These are phyloP conservation scores for Trichophyton verrucosum DNA, from an alignment of 2,329 filamentous ascomycete species.

Conservation along the genomic window DNA sequence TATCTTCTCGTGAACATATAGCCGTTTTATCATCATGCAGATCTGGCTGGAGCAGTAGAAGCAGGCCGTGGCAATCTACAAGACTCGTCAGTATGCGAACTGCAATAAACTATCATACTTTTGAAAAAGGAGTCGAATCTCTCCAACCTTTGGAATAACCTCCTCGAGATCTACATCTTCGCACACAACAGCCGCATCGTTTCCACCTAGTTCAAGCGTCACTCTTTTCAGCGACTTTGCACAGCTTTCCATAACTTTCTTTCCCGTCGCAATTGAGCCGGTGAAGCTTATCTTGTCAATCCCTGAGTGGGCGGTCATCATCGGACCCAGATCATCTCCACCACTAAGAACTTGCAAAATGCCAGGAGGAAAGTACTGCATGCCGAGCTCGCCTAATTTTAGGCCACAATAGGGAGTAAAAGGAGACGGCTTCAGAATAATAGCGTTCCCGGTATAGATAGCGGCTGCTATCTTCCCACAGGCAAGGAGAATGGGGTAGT, in stretches of 20 bases:
- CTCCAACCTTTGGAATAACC: slow-evolving; percentile 31
- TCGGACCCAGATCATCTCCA: slow-evolving; percentile 48
- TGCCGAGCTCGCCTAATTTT: slow-evolving; percentile 49
- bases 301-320: slow-evolving; percentile 47
- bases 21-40: slow-evolving; percentile 41
- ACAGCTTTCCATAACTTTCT: slow-evolving; percentile 47
- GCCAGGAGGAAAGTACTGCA: slow-evolving; percentile 48
- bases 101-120: neutral
- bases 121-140: neutral
- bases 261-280: slow-evolving; percentile 48
- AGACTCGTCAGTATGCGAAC: neutral
- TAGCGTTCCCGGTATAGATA: slow-evolving; percentile 43
- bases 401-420: slow-evolving; percentile 31
- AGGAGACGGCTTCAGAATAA: slow-evolving; percentile 45
- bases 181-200: slow-evolving; percentile 49
- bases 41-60: slow-evolving; percentile 37
- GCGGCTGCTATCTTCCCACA: slow-evolving; percentile 46
- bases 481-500: slow-evolving; percentile 27
- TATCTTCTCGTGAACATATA: slow-evolving; percentile 47
- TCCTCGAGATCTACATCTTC: slow-evolving; percentile 46
- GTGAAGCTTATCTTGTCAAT: slow-evolving; percentile 54
- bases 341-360: slow-evolving; percentile 51
- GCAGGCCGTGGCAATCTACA: slow-evolving; percentile 17
- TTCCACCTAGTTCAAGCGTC: slow-evolving; percentile 51
- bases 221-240: slow-evolving; percentile 48